A percentile compares a stretch with the other conserved stretches of the same genome.
Conservation (phyloP, 805 yeast species). For the Teunomyces aglyptinius region DNA sequence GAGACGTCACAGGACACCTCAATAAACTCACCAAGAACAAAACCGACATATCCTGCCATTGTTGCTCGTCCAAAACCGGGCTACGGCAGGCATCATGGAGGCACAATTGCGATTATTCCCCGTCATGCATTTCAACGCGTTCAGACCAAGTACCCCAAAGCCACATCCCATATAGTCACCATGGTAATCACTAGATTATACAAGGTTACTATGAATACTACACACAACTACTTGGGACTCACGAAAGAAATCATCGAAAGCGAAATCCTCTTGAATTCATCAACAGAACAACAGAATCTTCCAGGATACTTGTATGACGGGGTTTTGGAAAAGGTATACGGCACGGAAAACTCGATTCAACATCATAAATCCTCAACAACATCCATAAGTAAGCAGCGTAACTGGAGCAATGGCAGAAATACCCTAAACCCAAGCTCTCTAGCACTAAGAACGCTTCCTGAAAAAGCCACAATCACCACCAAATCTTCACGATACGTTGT, state of each 20-base stretch:
- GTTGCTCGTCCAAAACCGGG: slow-evolving; percentile 65
- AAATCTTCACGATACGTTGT: slow-evolving; percentile 37
- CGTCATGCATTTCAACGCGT: slow-evolving; percentile 74
- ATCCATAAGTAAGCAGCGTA: neutral
- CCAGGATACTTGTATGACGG: slow-evolving; percentile 67
- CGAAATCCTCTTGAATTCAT: slow-evolving; percentile 60
- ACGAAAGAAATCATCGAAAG: slow-evolving; percentile 78
- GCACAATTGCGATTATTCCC: slow-evolving; percentile 92
- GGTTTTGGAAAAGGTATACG: slow-evolving; percentile 42
- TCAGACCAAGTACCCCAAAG: slow-evolving; percentile 73
- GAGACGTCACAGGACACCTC: neutral
- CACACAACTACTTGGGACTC: slow-evolving; percentile 81
- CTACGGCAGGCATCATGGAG: slow-evolving; percentile 20
- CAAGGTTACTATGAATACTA: slow-evolving; percentile 88
- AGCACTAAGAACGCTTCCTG: neutral
- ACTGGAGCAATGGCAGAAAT: neutral
- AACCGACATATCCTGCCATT: slow-evolving; percentile 32
- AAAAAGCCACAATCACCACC: neutral
- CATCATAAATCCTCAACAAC: neutral
- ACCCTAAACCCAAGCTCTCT: neutral
- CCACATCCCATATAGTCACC: slow-evolving; percentile 91
- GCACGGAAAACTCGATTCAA: slow-evolving; percentile 1
- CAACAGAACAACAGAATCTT: slow-evolving; percentile 13
- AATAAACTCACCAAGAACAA: neutral
- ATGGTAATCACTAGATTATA: slow-evolving; percentile 84